Evolutionary conservation across 2,329 filamentous ascomycete species (phyloP).

Genomic region (Orbilia javanica): DNA sequence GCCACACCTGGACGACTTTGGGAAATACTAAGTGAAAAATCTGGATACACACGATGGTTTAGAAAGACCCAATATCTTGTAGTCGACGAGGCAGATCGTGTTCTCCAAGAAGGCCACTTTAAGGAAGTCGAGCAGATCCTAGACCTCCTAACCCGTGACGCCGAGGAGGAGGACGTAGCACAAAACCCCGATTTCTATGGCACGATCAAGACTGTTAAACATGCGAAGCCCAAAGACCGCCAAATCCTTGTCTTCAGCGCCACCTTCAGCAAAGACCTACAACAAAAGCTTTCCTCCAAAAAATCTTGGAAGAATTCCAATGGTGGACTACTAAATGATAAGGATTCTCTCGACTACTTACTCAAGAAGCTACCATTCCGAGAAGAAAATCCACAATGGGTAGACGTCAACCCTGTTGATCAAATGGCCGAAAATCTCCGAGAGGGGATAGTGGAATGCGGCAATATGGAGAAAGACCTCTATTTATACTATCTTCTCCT

Average conservation of each 20-base stretch:
- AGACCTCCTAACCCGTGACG: constrained; percentile 78
- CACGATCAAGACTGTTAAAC: constrained; percentile 44
- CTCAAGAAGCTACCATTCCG: constrained; percentile 90
- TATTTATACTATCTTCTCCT: constrained; percentile 91
- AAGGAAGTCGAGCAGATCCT: constrained; percentile 93
- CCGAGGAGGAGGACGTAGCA: constrained; percentile 66
- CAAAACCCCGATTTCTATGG: constrained; percentile 30
- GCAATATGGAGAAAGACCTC: constrained; percentile 94
- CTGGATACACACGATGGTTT: constrained; percentile 77
- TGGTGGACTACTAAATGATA: constrained; percentile 75
- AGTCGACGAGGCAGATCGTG: constrained; percentile 91
- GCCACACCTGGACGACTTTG: constrained; percentile 92
- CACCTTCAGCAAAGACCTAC: constrained; percentile 90
- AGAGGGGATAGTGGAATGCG: constrained; percentile 92
- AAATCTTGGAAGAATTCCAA: constrained; percentile 69
- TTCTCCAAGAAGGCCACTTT: constrained; percentile 93
- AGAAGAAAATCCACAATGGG: constrained; percentile 84
- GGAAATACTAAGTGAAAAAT: constrained; percentile 87
- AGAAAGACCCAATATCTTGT: constrained; percentile 82
- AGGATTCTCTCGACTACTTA: constrained; percentile 91
- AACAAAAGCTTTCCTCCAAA: constrained; percentile 89
- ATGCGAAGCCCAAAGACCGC: constrained; percentile 66
- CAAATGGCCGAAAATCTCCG: constrained; percentile 89
- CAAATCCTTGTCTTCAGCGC: constrained; percentile 97
- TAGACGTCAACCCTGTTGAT: constrained; percentile 88